Evolutionary conservation across 768 basidiomycete genomes (phyloP).

Genomic region (Pholiota molesta): DNA sequence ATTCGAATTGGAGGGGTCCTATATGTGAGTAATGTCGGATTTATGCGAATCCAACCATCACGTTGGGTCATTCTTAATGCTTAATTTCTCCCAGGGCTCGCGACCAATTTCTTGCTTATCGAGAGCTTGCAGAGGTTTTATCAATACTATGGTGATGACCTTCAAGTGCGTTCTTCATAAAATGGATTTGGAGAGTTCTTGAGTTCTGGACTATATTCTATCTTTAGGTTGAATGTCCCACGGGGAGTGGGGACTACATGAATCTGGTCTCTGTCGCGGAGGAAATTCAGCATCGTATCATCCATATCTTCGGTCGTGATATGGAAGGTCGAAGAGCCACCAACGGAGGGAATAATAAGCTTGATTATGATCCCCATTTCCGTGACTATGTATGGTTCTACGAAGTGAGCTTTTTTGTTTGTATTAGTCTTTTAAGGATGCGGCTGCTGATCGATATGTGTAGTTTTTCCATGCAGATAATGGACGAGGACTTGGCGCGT

Average conservation of each 20-base stretch:
- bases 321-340: conserved; percentile 83
- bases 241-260: conserved; percentile 97
- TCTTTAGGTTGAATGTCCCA: conserved; percentile 86
- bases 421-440: not conserved
- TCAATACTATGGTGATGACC: conserved; percentile 93
- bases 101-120: conserved; percentile 94
- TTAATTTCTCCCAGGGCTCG: conserved; percentile 65
- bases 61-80: not conserved
- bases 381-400: conserved; percentile 97
- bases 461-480: conserved; percentile 96
- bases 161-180: conserved; percentile 50
- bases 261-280: conserved; percentile 92
- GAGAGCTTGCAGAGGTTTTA: conserved; percentile 97
- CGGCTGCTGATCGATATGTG: not conserved
- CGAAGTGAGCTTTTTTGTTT: conserved; percentile 55
- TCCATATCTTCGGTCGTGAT: conserved; percentile 97
- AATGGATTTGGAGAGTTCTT: not conserved
- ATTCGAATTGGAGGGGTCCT: conserved; percentile 96
- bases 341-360: conserved; percentile 85
- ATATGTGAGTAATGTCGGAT: conserved; percentile 57
- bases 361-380: conserved; percentile 95
- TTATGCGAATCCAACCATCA: no score
- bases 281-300: conserved; percentile 98
- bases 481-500: conserved; percentile 93
- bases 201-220: not conserved